Percentiles rank a stretch among this genome's conserved stretches.
Conservation (phyloP, 2,329 filamentous ascomycete species). For the Paramyrothecium sp. region DNA sequence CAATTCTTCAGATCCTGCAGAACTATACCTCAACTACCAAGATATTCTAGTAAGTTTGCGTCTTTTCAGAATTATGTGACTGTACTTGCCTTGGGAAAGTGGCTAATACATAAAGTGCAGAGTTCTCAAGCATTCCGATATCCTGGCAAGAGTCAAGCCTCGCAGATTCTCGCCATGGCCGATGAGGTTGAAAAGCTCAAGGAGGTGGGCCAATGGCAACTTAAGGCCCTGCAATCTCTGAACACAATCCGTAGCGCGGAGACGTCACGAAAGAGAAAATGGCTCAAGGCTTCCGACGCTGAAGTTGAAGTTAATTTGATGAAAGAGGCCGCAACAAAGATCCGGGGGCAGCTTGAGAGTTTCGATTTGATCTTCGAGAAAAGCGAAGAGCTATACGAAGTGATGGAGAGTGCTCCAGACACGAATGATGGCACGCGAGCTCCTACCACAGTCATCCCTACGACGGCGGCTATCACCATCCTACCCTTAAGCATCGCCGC, state of each 20-base stretch:
- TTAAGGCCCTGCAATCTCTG: neutral
- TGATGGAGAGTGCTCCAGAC: slow-evolving; percentile 4
- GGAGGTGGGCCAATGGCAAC: slow-evolving; percentile 3
- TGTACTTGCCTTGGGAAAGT: neutral
- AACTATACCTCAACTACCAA: slow-evolving; percentile 5
- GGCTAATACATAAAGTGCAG: slow-evolving; percentile 1
- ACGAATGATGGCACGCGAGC: slow-evolving; percentile 11
- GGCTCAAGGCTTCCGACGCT: neutral
- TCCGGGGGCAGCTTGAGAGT: slow-evolving; percentile 1
- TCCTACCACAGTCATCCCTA: slow-evolving; percentile 26
- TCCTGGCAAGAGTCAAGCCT: slow-evolving; percentile 3
- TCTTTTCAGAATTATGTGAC: neutral
- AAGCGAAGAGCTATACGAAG: neutral
- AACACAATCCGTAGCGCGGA: neutral
- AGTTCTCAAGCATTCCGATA: slow-evolving; percentile 3
- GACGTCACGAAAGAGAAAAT: neutral
- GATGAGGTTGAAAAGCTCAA: slow-evolving; percentile 5
- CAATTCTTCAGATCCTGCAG: slow-evolving; percentile 1
- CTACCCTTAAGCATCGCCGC: slow-evolving; percentile 27
- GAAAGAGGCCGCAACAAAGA: neutral
- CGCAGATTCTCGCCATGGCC: slow-evolving; percentile 1
- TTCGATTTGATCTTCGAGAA: slow-evolving; percentile 2
- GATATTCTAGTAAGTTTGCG: slow-evolving; percentile 1
- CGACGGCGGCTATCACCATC: slow-evolving; percentile 26
- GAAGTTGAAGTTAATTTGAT: neutral